Base-by-base conservation (phyloP, 2,329 filamentous ascomycete genomes). In the Fusarium sp. region DNA sequence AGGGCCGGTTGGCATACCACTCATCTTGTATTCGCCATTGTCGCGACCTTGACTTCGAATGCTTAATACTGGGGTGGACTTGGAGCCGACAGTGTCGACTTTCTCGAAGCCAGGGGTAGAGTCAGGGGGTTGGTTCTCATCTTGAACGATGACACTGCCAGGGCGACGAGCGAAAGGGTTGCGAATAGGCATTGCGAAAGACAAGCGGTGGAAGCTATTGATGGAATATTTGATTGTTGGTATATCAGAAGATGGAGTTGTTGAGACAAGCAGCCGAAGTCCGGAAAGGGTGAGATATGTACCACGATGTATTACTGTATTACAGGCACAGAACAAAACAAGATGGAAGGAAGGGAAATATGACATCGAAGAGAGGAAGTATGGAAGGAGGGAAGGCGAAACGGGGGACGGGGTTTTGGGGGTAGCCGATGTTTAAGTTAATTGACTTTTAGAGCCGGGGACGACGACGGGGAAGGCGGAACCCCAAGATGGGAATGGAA, bases 21-120 rank as follows among this genome's bases (percentile, higher is more conserved):
- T 93, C 88, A 94, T 88, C 83, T 94, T 93, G 83, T 94, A 94
- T 80, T 94, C 92, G 72, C 89, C 90, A 39, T 86, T 91, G 74
- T 93, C 90, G 60, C 86, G 85, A 79, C 89, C 89, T 77, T 83
- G 87, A 76, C 87, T 90, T 73, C 86, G 87, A 61, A 92, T 86
- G 78, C 88, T 91, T 78, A 92, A 82, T 48, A 87, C 84, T 39
- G 89, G 89, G 25, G 90, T 89, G 19, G 88, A 85, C 80, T 88
- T 89, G 73, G 89, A 90, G 21, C 89, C 89, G 59, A 89, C 84
- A 3, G 88, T 91, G 75, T 91, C 88, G 69, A 90, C 88, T 66
- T 86, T 86, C 79, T 91, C 89, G 74, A 91, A 91, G 14, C 86
- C 85, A 33, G 78, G 78, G 41, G 78, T 62, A 51, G 85, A 84